A percentile compares a stretch with the other conserved stretches of the same genome.
These are phyloP conservation scores for Saitozyma sp. DNA, from an alignment of 768 basidiomycete species.

Conservation along the genomic window DNA sequence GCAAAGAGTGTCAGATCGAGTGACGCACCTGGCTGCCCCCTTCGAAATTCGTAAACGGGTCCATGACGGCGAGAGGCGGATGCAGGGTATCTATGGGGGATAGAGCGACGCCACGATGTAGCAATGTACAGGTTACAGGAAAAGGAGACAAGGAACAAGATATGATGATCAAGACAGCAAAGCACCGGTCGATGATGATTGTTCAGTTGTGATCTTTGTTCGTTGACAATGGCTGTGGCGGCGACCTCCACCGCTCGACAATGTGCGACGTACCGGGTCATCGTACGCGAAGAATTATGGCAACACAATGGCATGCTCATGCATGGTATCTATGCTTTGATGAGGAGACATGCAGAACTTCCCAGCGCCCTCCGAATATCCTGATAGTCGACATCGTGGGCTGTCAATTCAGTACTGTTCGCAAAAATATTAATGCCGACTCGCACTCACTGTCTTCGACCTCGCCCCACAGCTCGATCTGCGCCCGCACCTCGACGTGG, in stretches of 20 bases:
- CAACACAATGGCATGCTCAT: neutral
- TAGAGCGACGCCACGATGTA: neutral
- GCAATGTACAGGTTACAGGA: neutral
- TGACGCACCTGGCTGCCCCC: constrained; percentile 51
- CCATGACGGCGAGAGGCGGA: constrained; percentile 20
- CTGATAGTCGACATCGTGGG: constrained; percentile 96
- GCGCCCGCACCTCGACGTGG: constrained; percentile 89
- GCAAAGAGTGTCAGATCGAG: constrained; percentile 2
- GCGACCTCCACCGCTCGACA: neutral
- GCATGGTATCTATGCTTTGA: constrained; percentile 22
- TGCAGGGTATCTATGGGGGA: neutral
- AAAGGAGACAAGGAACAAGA: constrained; percentile 1
- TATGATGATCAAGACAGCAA: neutral
- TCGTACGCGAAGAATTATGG: neutral
- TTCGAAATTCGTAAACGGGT: constrained; percentile 52
- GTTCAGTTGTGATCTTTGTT: too few relatives aligned
- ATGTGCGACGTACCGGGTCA: neutral
- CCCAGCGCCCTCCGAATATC: constrained; percentile 85
- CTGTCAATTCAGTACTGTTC: constrained; percentile 58
- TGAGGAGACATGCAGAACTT: constrained; percentile 68
- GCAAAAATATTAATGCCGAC: neutral
- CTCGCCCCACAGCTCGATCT: constrained; percentile 98
- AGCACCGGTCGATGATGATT: too few relatives aligned
- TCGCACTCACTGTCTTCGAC: constrained; percentile 93
- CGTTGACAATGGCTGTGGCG: neutral